Percentiles rank a stretch among this genome's conserved stretches.
Conservation (phyloP, 805 yeast genomes). For the Suhomyces prunicola region DNA sequence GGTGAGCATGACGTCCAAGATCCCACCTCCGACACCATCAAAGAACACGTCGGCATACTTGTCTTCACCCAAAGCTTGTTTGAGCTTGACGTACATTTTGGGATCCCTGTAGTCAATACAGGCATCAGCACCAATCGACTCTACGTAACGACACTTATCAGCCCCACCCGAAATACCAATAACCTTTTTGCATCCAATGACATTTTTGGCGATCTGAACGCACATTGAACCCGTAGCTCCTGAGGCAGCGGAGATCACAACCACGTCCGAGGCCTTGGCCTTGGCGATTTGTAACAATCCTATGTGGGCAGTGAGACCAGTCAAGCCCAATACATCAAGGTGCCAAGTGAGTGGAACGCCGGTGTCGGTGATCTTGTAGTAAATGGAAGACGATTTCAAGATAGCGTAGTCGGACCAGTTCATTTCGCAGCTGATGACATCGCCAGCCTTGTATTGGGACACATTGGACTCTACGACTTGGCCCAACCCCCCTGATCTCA, state of each 20-base stretch:
- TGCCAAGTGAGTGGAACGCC: conserved; percentile 12
- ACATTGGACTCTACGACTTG: conserved; percentile 48
- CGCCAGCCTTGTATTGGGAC: conserved; percentile 41
- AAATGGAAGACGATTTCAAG: conserved; percentile 22
- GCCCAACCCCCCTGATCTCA: conserved; percentile 47
- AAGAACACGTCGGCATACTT: conserved; percentile 48
- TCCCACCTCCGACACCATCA: conserved; percentile 65
- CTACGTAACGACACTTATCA: conserved; percentile 52
- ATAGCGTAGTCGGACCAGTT: conserved; percentile 51
- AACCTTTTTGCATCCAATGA: conserved; percentile 52
- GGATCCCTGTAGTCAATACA: conserved; percentile 52
- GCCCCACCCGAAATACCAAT: conserved; percentile 62
- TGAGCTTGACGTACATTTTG: conserved; percentile 22
- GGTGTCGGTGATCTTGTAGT: conserved; percentile 25
- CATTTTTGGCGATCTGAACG: conserved; percentile 54
- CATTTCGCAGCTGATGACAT: conserved; percentile 34
- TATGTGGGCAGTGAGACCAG: conserved; percentile 61
- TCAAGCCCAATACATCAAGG: conserved; percentile 41
- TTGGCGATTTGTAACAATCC: conserved; percentile 51
- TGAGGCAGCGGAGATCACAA: conserved; percentile 61
- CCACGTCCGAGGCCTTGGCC: conserved; percentile 41
- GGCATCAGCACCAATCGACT: conserved; percentile 52
- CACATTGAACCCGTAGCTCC: conserved; percentile 70
- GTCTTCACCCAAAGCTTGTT: conserved; percentile 39
- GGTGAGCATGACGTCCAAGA: conserved; percentile 44